Base-by-base conservation (phyloP, 257 asterid species). In the Solanum appendiculatum region DNA sequence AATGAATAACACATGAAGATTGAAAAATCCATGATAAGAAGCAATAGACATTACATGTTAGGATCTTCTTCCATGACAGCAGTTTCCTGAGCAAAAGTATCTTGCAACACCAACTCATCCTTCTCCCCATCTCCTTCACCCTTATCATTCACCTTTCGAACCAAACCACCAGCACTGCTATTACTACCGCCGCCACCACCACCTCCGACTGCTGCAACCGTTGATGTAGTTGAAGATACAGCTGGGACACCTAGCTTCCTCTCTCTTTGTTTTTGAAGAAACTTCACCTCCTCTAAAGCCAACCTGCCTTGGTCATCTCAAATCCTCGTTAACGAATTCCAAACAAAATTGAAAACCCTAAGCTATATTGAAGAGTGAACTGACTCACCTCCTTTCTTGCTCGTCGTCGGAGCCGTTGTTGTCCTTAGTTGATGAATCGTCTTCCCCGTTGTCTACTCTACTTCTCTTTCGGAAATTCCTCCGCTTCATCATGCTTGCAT, bases 31-130 rank as follows among this genome's bases (percentile, higher is more conserved):
- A n/a, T n/a, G n/a, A n/a, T n/a, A n/a, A n/a, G n/a, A n/a, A n/a
- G n/a, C n/a, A n/a, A 9, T 18, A 2, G 27, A 18, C 27, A 78
- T 78, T 93, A 95, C 99, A 97, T 97, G 89, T 94, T 97, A 44
- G 99, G 99, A 89, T 97, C 99, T 92, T 97, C 99, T 27, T 89
- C 98, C 98, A 97, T 91, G 64, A 97, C 98, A 23, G 99, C 99
- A 86, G 99, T 97, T 92, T 95, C 99, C 91, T 94, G 98, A 87
- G 99, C 99, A 92, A 97, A 97, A 14, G 99, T 97, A 89, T 97
- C 99, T 91, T 97, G 99, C 94, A 97, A 91, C 82, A 95, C 98
- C 92, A 97, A 86, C 73, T 97, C 99, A 74, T 97, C 99, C 91
- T 97, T 95, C 90, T 97, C 99, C 16, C 88, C 96, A 58, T 94